These are phyloP conservation scores for Termitomyces sp. DNA, from an alignment of 768 basidiomycete genomes.

Conservation along the genomic window DNA sequence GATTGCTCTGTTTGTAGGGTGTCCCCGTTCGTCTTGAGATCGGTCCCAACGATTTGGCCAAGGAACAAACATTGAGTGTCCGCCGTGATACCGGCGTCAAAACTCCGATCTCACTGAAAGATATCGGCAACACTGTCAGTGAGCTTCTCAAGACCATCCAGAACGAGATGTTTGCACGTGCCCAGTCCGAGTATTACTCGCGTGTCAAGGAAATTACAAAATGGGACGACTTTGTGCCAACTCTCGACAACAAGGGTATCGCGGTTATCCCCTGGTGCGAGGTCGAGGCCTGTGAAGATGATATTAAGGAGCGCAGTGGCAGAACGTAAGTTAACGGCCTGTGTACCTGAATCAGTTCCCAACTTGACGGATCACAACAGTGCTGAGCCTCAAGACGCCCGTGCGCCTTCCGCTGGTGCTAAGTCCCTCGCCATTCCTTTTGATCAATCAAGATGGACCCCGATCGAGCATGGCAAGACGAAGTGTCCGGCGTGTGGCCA, in stretches of 20 bases:
- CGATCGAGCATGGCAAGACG: slow-evolving; percentile 78
- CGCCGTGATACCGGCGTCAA: slow-evolving; percentile 63
- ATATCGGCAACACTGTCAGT: slow-evolving; percentile 43
- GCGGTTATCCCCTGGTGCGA: slow-evolving; percentile 97
- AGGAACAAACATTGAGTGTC: slow-evolving; percentile 75
- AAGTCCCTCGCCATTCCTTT: slow-evolving; percentile 97
- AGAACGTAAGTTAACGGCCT: slow-evolving; percentile 52
- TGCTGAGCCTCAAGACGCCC: slow-evolving; percentile 85
- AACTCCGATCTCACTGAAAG: slow-evolving; percentile 35
- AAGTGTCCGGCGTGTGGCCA: slow-evolving; percentile 87
- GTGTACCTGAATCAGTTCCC: slow-evolving; percentile 2
- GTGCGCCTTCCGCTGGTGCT: slow-evolving; percentile 95
- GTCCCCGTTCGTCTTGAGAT: slow-evolving; percentile 97
- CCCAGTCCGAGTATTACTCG: slow-evolving; percentile 66
- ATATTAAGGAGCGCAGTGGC: slow-evolving; percentile 93
- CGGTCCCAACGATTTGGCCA: slow-evolving; percentile 86
- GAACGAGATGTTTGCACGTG: slow-evolving; percentile 77
- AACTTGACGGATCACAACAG: slow-evolving; percentile 30
- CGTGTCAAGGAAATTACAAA: slow-evolving; percentile 67
- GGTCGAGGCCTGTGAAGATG: slow-evolving; percentile 87
- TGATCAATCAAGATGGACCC: slow-evolving; percentile 78
- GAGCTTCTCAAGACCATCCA: slow-evolving; percentile 83
- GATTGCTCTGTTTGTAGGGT: slow-evolving; percentile 45
- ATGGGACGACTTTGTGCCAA: slow-evolving; percentile 93
- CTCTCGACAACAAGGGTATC: slow-evolving; percentile 82